Evolutionary conservation across 2,329 filamentous ascomycete species (phyloP), one percentile per base, ranked within the genome.

Genomic region (Hypomyces perniciosus): DNA sequence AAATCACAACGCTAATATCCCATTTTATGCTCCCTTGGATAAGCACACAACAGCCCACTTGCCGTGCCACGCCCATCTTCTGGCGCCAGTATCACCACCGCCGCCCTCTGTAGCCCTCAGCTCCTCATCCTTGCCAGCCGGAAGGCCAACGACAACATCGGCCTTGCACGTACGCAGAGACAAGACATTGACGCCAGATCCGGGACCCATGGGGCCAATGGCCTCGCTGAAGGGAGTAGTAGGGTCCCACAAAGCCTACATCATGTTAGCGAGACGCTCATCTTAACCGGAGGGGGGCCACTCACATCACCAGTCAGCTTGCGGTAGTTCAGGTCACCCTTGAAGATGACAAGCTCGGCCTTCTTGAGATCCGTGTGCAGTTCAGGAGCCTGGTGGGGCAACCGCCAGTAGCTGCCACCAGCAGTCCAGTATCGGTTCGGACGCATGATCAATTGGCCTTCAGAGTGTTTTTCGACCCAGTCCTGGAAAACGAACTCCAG

Each of bases 281-380:
- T n/a, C 9, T 31, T 6, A 8, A 27, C 27, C 2, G n/a, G 8
- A 48, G 37, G 2, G 0, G 35, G 29, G 8, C 29, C 26, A 54
- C 85, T 74, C 72, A 92, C 90, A 75, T 99, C 93, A 44, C 83
- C 87, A 30, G 86, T 90, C 58, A 99, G 69, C 69, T 99, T 99
- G 54, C 93, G 79, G 69, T 97, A 99, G 72, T 99, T 99, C 59
- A 99, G 68, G 65, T 99, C 93, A 3, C 93, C 93, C 75, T 99
- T 99, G 76, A 97, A 97, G 50, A 99, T 83, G 9, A 96, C 89
- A 13, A 99, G 75, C 67, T 96, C 88, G 57, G 87, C 88, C 54
- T 82, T 72, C 73, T 90, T 85, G 50, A 99, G 71, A 63, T 97
- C 92, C 6, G 88, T 78, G 47, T 82, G 78, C 9, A 99, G 72